These are phyloP conservation scores for Limnomonas spitsbergensis DNA, from an alignment of 139 green algal species.

Conservation along the genomic window DNA sequence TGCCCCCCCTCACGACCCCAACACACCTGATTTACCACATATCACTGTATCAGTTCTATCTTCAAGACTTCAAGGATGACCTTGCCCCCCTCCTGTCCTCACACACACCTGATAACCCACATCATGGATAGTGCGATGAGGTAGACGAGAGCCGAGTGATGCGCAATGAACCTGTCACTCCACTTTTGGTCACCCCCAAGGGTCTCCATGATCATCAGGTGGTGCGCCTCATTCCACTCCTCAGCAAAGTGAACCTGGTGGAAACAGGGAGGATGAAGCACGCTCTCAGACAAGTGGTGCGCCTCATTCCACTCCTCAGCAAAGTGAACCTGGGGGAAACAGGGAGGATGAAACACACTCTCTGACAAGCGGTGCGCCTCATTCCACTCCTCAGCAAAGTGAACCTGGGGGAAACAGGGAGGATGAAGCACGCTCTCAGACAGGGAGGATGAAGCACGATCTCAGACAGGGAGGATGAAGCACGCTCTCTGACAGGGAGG, in stretches of 20 bases:
- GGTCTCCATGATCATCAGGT: constrained; percentile 88
- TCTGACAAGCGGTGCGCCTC: constrained; percentile 80
- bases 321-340: constrained; percentile 75
- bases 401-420: too few species aligned
- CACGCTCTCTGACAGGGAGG: too few species aligned
- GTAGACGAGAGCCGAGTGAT: constrained; percentile 67
- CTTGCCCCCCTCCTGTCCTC: too few species aligned
- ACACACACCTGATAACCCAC: not conserved
- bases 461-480: too few species aligned
- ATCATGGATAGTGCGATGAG: constrained; percentile 69
- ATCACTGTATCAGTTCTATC: too few species aligned
- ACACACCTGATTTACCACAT: too few species aligned
- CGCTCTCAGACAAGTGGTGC: constrained; percentile 69
- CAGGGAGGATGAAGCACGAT: too few species aligned
- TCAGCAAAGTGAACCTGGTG: constrained; percentile 80
- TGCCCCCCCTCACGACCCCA: too few species aligned
- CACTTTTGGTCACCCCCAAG: constrained; percentile 90
- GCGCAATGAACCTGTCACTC: constrained; percentile 82
- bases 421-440: too few species aligned
- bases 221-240: constrained; percentile 93
- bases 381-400: constrained; percentile 95
- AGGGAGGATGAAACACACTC: too few species aligned
- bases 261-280: too few species aligned
- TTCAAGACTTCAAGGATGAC: too few species aligned
- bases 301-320: constrained; percentile 95